Conservation (phyloP, 257 asterid species). For the Penstemon barbatus region DNA sequence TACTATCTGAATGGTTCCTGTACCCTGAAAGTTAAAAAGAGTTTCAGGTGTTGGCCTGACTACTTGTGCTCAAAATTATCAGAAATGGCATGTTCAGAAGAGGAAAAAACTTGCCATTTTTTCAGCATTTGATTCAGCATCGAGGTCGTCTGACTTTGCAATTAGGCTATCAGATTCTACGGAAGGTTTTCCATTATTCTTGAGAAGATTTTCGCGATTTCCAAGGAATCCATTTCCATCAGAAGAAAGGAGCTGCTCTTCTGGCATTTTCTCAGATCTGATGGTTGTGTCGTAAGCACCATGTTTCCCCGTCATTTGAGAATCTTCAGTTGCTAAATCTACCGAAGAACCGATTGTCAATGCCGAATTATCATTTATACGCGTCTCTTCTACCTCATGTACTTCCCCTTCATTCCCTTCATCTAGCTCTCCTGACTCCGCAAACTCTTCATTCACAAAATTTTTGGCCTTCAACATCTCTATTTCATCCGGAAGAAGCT, state of each 20-base stretch:
- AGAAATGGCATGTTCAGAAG: constrained; percentile 25
- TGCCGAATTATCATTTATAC: constrained; percentile 33
- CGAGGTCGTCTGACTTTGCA: constrained; percentile 45
- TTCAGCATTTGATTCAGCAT: constrained; percentile 55
- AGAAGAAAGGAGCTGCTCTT: constrained; percentile 40
- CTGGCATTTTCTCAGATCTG: constrained; percentile 45
- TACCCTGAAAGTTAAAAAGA: constrained; percentile 53
- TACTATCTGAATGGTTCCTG: constrained; percentile 90
- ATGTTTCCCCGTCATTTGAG: constrained; percentile 40
- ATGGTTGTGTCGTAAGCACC: constrained; percentile 41
- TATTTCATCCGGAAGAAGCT: constrained; percentile 48
- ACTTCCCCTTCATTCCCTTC: constrained; percentile 39
- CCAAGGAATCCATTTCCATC: constrained; percentile 39
- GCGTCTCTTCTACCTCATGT: constrained; percentile 45
- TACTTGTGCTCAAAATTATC: constrained; percentile 12
- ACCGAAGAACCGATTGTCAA: constrained; percentile 42
- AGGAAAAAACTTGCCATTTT: constrained; percentile 53
- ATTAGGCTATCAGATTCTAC: constrained; percentile 37
- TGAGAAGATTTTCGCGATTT: constrained; percentile 36
- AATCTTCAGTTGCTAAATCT: constrained; percentile 39
- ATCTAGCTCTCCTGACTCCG: constrained; percentile 39
- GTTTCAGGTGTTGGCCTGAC: constrained; percentile 27
- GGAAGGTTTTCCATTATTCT: constrained; percentile 44
- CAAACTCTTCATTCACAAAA: constrained; percentile 36
- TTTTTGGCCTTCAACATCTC: constrained; percentile 44